Evolutionary conservation across 768 basidiomycete genomes (phyloP).

Genomic region (Mycena sanguinolenta): DNA sequence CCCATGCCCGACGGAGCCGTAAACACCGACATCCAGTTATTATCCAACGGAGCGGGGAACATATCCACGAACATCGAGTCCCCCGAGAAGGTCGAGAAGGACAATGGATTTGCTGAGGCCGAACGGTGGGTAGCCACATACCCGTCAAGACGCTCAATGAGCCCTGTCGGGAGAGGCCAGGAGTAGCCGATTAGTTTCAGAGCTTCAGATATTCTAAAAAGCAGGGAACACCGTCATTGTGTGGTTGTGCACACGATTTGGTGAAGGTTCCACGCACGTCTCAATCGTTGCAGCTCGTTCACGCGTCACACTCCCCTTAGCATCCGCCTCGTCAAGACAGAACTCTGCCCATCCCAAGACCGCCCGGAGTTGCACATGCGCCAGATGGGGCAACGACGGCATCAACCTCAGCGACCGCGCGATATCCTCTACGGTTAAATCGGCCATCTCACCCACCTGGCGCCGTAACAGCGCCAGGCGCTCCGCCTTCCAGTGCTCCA

Average conservation of each 20-base stretch:
- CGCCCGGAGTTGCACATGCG: background rate
- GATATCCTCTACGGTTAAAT: background rate
- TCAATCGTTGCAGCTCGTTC: background rate
- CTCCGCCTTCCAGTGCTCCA: background rate
- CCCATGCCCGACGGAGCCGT: background rate
- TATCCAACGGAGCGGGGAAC: background rate
- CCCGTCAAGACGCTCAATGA: background rate
- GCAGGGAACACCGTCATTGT: background rate
- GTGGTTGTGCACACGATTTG: too few species aligned
- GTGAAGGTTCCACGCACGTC: background rate
- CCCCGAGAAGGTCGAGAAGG: background rate
- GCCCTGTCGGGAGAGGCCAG: background rate
- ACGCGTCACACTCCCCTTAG: background rate
- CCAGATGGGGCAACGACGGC: background rate
- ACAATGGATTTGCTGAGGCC: background rate
- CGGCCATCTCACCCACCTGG: background rate
- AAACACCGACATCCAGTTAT: slow-evolving; percentile 2
- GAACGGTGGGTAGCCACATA: background rate
- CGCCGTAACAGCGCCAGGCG: background rate
- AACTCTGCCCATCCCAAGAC: background rate
- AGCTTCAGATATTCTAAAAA: background rate
- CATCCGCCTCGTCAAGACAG: background rate
- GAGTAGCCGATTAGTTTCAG: background rate
- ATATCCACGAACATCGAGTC: background rate
- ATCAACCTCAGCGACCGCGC: background rate